These are phyloP conservation scores for Fusarium goolgardi DNA, from an alignment of 2,329 filamentous ascomycete species.

Conservation along the genomic window DNA sequence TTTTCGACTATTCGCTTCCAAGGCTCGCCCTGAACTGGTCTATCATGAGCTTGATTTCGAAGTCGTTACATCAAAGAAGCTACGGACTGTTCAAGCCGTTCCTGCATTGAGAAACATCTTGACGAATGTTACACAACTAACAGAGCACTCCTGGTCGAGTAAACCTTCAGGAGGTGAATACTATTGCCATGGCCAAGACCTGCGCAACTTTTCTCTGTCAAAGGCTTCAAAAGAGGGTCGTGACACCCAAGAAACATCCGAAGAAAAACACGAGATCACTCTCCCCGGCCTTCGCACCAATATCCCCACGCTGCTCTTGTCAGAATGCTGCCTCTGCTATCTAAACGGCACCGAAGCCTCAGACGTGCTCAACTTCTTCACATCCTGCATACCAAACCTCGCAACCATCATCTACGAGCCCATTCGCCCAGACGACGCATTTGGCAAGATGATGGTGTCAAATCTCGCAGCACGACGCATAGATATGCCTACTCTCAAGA, in stretches of 20 bases:
- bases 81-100: slow-evolving; percentile 63
- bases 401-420: slow-evolving; percentile 88
- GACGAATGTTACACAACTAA: slow-evolving; percentile 48
- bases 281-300: slow-evolving; percentile 61
- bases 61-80: slow-evolving; percentile 75
- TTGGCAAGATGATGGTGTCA: slow-evolving; percentile 90
- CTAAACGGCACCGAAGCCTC: slow-evolving; percentile 74
- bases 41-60: slow-evolving; percentile 97
- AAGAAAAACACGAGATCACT: slow-evolving; percentile 11
- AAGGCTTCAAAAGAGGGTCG: not conserved
- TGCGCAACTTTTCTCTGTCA: slow-evolving; percentile 59
- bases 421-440: slow-evolving; percentile 83
- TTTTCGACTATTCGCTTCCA: slow-evolving; percentile 74
- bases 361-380: slow-evolving; percentile 73
- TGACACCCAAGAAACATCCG: not conserved
- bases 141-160: slow-evolving; percentile 57
- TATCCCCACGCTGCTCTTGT: slow-evolving; percentile 85
- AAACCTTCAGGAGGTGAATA: slow-evolving; percentile 58
- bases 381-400: slow-evolving; percentile 60
- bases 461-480: slow-evolving; percentile 88
- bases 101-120: slow-evolving; percentile 57
- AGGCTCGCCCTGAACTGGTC: slow-evolving; percentile 59
- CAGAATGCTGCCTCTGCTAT: slow-evolving; percentile 96
- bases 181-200: slow-evolving; percentile 74
- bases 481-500: slow-evolving; percentile 81